Evolutionary conservation across 2,329 filamentous ascomycete genomes (phyloP), one percentile per base, ranked within the genome.

Genomic region (Microcyclospora tardicrescens): DNA sequence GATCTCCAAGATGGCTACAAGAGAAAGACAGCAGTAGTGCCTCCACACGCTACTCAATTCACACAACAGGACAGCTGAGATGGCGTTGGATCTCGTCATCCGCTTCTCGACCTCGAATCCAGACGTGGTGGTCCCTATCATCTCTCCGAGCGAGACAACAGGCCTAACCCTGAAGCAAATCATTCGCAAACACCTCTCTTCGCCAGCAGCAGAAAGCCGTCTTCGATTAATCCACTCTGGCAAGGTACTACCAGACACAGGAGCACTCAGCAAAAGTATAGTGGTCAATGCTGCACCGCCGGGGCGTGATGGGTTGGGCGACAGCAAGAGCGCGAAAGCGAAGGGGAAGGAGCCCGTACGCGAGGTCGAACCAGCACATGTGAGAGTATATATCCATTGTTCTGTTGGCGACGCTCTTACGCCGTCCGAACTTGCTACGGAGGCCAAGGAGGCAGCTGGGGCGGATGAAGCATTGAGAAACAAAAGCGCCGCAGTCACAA

Each of bases 191-290:
- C 72, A 81, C 34, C 74, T 95, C 15, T 70, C 79, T 5, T 55
- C 65, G 28, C 64, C 73, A 28, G 70, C 78, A 46, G 73, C 77
- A 11, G 68, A 73, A 32, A 77, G 76, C 45, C 81, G 85, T 28
- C 74, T 96, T 27, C 84, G 89, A 43, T 77, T 98, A 47, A 95
- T 96, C 58, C 79, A 94, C 60, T 76, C 84, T 36, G 91, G 91
- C 44, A 86, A 84, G 56, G 81, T 93, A 42, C 77, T 96, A 36
- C 72, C 79, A 48, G 87, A 95, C 59, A 64, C 68, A 28, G 71
- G 75, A 9, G 72, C 82, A 5, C 69, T 98, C 16, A 70, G 74
- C 42, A 63, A 71, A 28, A 81, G 80, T 1, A 68, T 96, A 34
- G 77, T 75, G 43, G 63, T 81, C 1, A 71, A 76, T 0, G 70